phyloP scores from a whole-genome alignment of 208 protist genomes.

The Crithidia sp. region DNA sequence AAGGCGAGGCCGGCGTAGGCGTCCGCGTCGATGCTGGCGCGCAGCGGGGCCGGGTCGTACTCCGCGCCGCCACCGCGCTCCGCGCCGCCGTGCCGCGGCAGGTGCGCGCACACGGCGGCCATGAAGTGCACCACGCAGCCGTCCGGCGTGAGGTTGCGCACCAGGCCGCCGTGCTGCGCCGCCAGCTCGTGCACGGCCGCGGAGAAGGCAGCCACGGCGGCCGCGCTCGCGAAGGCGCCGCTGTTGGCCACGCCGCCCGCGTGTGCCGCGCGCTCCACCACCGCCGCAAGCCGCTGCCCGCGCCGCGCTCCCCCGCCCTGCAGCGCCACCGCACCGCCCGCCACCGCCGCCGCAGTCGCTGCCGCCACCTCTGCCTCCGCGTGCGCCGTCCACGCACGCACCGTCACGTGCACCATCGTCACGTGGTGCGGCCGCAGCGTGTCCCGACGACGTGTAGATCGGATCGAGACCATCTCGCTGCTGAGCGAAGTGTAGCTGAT shows the following conservation, averaged over 20 bases:
- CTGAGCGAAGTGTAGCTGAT: neutral
- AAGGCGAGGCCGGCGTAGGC: constrained; percentile 20
- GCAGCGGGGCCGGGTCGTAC: too few relatives aligned
- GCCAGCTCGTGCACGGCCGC: neutral
- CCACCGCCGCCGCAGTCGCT: too few relatives aligned
- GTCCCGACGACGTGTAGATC: neutral
- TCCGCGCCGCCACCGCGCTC: too few relatives aligned
- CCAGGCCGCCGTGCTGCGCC: neutral
- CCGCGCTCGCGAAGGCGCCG: constrained; percentile 12
- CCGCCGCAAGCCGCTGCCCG: neutral
- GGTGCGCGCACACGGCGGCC: constrained; percentile 2
- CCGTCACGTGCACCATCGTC: neutral
- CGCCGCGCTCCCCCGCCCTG: neutral
- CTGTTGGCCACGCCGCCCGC: constrained; percentile 1
- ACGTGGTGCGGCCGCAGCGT: neutral
- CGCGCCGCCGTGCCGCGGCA: neutral
- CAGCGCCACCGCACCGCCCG: too few relatives aligned
- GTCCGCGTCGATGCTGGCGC: neutral
- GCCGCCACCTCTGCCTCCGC: too few relatives aligned
- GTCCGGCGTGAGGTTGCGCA: neutral
- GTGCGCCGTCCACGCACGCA: neutral
- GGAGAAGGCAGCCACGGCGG: neutral
- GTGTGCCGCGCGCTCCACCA: too few relatives aligned
- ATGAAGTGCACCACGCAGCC: constrained; percentile 7
- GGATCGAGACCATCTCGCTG: neutral